A percentile compares a stretch with the other conserved stretches of the same genome.
Conservation (phyloP, 306 rosid genomes). For the Geum urbanum region DNA sequence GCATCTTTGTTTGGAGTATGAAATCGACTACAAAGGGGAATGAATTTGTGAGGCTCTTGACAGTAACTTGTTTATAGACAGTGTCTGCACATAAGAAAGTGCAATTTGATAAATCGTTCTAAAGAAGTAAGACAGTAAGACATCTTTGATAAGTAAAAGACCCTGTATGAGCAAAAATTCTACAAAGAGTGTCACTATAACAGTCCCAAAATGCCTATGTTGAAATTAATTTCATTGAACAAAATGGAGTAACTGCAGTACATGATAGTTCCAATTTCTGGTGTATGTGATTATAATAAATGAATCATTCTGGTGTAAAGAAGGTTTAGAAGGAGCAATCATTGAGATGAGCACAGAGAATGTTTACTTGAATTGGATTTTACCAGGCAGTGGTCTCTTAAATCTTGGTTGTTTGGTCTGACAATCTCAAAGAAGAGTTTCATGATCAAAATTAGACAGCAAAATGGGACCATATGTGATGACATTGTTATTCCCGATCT, state of each 20-base stretch:
- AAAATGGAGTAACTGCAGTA: not conserved
- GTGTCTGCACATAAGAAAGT: slow-evolving; percentile 47
- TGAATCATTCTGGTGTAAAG: not conserved
- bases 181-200: not conserved
- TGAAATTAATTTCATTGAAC: not conserved
- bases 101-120: not conserved
- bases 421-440: not conserved
- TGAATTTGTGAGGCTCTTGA: too few relatives aligned
- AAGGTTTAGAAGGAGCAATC: not conserved
- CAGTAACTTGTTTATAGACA: slow-evolving; percentile 68
- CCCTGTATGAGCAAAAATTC: not conserved
- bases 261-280: not conserved
- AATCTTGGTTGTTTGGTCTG: not conserved
- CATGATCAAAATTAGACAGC: not conserved
- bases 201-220: not conserved
- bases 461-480: not conserved
- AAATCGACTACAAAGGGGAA: too few relatives aligned
- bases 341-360: not conserved
- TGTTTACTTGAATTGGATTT: not conserved
- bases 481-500: not conserved
- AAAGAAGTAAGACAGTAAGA: not conserved
- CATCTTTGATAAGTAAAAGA: not conserved
- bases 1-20: too few relatives aligned
- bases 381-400: not conserved
- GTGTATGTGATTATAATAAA: not conserved